Evolutionary conservation across 1,284 basidiomycete species (phyloP), one percentile per base, ranked within the genome.

Genomic region (Wallemia hederae): DNA sequence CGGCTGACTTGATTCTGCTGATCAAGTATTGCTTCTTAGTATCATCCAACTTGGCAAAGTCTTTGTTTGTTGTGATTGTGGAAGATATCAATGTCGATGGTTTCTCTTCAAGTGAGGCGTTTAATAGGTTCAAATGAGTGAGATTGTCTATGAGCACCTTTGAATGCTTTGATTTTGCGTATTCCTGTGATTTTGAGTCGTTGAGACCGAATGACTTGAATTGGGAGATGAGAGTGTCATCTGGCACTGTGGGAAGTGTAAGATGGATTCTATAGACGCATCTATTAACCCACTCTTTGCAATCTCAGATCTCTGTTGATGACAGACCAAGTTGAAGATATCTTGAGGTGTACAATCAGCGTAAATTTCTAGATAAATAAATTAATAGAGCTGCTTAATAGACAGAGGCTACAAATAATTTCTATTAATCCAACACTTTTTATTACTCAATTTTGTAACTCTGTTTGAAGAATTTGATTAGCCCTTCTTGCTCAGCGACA

Each of bases 201-300:
- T 80, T 77, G 59, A 94, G 75, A 26, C 86, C 86, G 62, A 91
- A 82, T 39, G 80, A 78, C 69, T 81, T 78, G 74, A 92, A 90
- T 55, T 85, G 75, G 31, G 75, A 67, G 59, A 85, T 74, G 61
- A 83, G 74, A 58, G 71, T 66, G 2, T 69, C 70, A 61, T 76
- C 74, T 7, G 19, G 14, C n/a, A 17, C n/a, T 49, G 31, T 7
- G 7, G 31, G 31, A 7, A 33, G 9, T 33, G 31, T 19, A 33
- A 19, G 31, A n/a, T n/a, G n/a, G n/a, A n/a, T n/a, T n/a, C n/a
- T n/a, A n/a, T n/a, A n/a, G n/a, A n/a, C n/a, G n/a, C n/a, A n/a
- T 33, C 9, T 33, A 33, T 33, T 33, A 9, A 33, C 19, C 19
- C 7, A 19, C n/a, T 49, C 11, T 7, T 49, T 7, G 39, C 22